Evolutionary conservation across 148 eudicot species (phyloP).

Genomic region (Cornus kousa): DNA sequence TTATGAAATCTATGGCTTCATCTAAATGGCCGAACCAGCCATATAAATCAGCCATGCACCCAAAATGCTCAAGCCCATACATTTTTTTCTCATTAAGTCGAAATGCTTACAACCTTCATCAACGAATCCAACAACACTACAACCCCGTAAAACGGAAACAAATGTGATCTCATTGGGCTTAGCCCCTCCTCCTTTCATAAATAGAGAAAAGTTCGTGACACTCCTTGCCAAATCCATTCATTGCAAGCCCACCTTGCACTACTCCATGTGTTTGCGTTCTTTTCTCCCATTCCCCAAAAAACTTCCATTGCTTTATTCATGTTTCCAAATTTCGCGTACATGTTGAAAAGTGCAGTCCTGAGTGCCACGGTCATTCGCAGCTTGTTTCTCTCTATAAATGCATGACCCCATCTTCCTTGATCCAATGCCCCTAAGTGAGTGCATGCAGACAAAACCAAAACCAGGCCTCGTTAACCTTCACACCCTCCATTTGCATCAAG

Average conservation of each 20-base stretch:
- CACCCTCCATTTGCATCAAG: not conserved
- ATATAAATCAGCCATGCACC: constrained; percentile 15
- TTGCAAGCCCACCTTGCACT: not conserved
- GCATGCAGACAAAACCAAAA: not conserved
- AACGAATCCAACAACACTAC: constrained; percentile 12
- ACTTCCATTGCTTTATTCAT: constrained; percentile 1
- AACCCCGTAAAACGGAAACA: constrained; percentile 14
- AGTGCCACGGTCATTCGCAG: not conserved
- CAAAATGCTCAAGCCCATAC: constrained; percentile 13
- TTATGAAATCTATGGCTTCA: constrained; percentile 16
- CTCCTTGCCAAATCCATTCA: not conserved
- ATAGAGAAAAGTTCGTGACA: not conserved
- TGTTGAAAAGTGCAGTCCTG: not conserved
- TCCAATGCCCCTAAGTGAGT: not conserved
- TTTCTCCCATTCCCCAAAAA: not conserved
- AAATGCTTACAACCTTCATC: constrained; percentile 14
- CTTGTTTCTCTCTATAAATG: not conserved
- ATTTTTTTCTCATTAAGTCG: not conserved
- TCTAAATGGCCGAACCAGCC: constrained; percentile 6
- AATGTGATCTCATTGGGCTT: constrained; percentile 15
- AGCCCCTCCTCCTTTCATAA: not conserved
- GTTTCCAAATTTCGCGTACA: not conserved
- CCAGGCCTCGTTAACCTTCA: not conserved
- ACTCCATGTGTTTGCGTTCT: constrained; percentile 1
- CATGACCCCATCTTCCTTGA: not conserved